Percentiles rank a stretch among this genome's conserved stretches.
phyloP scores from a whole-genome alignment of 805 yeast genomes.

The Zygotorulaspora sp. region DNA sequence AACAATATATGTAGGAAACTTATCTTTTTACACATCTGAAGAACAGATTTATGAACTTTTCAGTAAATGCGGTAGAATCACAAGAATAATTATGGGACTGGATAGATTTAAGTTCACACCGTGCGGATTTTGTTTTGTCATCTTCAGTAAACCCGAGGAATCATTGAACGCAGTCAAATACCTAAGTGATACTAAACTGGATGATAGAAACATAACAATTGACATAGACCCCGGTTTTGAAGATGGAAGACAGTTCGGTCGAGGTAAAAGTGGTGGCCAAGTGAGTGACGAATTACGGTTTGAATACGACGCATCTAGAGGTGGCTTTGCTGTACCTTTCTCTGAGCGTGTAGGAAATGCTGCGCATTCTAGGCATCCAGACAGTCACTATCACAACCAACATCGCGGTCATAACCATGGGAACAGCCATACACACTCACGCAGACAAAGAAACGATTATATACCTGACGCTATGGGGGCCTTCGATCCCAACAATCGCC shows the following conservation, averaged over 20 bases:
- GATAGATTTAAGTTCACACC: slow-evolving; percentile 90
- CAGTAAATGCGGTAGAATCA: slow-evolving; percentile 72
- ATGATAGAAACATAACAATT: slow-evolving; percentile 73
- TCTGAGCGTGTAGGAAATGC: slow-evolving; percentile 30
- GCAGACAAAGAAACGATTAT: slow-evolving; percentile 15
- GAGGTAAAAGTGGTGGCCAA: slow-evolving; percentile 93
- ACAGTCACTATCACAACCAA: slow-evolving; percentile 9
- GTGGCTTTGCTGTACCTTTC: slow-evolving; percentile 42
- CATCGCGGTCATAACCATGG: slow-evolving; percentile 9
- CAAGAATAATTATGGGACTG: slow-evolving; percentile 86
- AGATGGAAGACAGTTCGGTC: slow-evolving; percentile 93
- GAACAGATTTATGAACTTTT: slow-evolving; percentile 90
- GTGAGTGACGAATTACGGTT: slow-evolving; percentile 62
- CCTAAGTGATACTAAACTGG: slow-evolving; percentile 75
- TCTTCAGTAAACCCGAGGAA: slow-evolving; percentile 61
- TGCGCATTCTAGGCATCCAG: background rate
- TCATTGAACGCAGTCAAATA: slow-evolving; percentile 81
- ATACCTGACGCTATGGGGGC: slow-evolving; percentile 17
- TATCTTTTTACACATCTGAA: slow-evolving; percentile 87
- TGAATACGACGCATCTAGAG: slow-evolving; percentile 47
- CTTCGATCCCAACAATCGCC: slow-evolving; percentile 11
- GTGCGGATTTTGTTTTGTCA: slow-evolving; percentile 93
- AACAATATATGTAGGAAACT: slow-evolving; percentile 87
- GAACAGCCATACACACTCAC: slow-evolving; percentile 1
- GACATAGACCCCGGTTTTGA: slow-evolving; percentile 95